Evolutionary conservation across 331 rosid genomes (phyloP), one percentile per base, ranked within the genome.

Genomic region (Malus hybrid): DNA sequence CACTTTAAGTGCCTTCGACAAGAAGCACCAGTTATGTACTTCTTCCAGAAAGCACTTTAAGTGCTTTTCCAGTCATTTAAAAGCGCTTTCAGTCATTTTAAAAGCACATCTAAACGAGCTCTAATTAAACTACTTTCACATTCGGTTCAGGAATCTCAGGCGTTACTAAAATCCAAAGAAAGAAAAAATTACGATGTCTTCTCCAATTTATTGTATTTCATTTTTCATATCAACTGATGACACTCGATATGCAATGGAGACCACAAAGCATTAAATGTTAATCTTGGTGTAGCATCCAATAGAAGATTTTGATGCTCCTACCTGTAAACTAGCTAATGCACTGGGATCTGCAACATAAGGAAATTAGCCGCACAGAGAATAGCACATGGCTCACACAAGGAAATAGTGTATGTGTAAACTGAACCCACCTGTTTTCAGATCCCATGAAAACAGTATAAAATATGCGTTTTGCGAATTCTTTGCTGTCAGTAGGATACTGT

Each of bases 401-500:
- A 60, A 73, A 59, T 39, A 36, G 68, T 48, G 52, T 32, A 57
- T 27, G 65, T 46, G 69, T 29, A 36, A 27, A 6, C 27, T 50
- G 54, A 52, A 67, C 62, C 56, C 72, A 81, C 99, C 99, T 94
- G 83, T 94, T 94, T 79, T 94, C 97, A 79, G 99, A 81, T 79
- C 99, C 97, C 99, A 94, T 94, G 77, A 85, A 94, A 75, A 92
- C 88, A 2, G 97, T 90, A 82, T 90, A 94, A 79, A 94, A 92
- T 81, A 94, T 73, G 65, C 96, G 89, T 76, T 80, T 92, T 29
- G 99, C 96, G 44, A 94, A 92, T 80, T 94, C 99, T 82, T 88
- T 86, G 75, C 97, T 86, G 80, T 94, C 92, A 24, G 92, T 89
- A 73, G 99, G 99, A 85, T 82, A 90, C 52, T 92, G 86, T 20